Evolutionary conservation across 768 basidiomycete species (phyloP), one percentile per base, ranked within the genome.

Genomic region (Hericium erinaceus): DNA sequence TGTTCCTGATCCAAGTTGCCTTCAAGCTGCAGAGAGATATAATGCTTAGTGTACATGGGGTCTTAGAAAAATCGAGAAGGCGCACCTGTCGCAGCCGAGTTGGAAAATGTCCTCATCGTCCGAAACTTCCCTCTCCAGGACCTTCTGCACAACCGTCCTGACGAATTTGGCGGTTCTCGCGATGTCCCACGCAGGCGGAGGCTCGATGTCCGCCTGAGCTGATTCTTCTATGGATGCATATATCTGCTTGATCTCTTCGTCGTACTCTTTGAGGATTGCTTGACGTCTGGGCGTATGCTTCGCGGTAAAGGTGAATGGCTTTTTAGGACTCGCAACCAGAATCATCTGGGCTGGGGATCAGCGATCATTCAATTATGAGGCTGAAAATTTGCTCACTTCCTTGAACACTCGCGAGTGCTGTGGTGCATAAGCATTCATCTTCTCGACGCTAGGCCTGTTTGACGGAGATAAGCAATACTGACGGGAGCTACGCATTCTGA

Each of bases 371-470:
- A 22, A n/a, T 12, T 22, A 15, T n/a, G 44, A 46, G 9, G 12
- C 44, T 16, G 12, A 46, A 46, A 9, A 5, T 1, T 1, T 46
- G 44, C 44, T 16, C 16, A 46, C 44, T 12, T 68, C 66, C 48
- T 64, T 65, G 58, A 64, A 67, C 9, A 67, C 62, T 15, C 63
- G 57, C 4, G 61, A 64, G 53, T 62, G 63, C 20, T 60, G 46
- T 2, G 66, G 65, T 1, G 62, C 62, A 3, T 39, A 38, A 15
- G 9, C 39, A 48, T 67, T 67, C 7, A 62, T 62, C 16, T 63
- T 54, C 26, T 65, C 66, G 4, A 67, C 57, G 11, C 37, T 26
- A 1, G 44, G 56, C 44, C 44, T 46, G 44, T 7, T n/a, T 7
- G 7, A 15, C 12, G 4, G 44, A 7, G 13, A 46, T 46, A 22